These are phyloP conservation scores for Fagopyrum homotropicum DNA, from an alignment of 148 eudicot genomes.

Conservation along the genomic window DNA sequence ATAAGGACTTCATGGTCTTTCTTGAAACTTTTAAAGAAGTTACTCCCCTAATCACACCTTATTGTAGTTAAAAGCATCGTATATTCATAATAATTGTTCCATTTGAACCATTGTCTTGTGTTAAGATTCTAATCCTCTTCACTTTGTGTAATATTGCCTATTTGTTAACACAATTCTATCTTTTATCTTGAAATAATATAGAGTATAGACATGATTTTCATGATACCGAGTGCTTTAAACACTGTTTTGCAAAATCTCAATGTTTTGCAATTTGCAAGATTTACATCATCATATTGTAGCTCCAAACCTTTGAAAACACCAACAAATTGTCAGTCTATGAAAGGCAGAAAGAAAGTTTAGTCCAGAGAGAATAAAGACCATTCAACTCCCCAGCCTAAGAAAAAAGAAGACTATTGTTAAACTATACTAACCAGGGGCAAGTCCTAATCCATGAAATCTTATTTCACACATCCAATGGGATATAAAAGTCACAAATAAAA, in stretches of 20 bases:
- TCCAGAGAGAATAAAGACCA: background rate
- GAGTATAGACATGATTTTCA: background rate
- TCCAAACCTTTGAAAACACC: background rate
- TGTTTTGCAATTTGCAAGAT: background rate
- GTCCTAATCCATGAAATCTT: background rate
- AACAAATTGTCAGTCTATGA: background rate
- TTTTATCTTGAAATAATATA: background rate
- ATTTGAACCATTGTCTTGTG: background rate
- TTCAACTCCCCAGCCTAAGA: background rate
- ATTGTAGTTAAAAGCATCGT: background rate
- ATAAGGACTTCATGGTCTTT: background rate
- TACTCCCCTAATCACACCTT: background rate
- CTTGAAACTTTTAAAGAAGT: background rate
- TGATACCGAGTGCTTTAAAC: background rate
- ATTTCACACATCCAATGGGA: background rate
- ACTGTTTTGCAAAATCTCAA: background rate
- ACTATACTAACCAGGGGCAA: background rate
- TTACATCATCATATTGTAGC: background rate
- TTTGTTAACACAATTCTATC: background rate
- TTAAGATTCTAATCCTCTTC: background rate
- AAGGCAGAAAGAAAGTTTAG: background rate
- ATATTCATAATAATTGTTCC: background rate
- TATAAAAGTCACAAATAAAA: background rate
- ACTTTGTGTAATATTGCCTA: background rate
- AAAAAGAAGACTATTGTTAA: background rate